Percentiles rank a stretch among this genome's conserved stretches.
Evolutionary conservation across 768 basidiomycete genomes (phyloP).

Genomic region (Tylopilus balloui): DNA sequence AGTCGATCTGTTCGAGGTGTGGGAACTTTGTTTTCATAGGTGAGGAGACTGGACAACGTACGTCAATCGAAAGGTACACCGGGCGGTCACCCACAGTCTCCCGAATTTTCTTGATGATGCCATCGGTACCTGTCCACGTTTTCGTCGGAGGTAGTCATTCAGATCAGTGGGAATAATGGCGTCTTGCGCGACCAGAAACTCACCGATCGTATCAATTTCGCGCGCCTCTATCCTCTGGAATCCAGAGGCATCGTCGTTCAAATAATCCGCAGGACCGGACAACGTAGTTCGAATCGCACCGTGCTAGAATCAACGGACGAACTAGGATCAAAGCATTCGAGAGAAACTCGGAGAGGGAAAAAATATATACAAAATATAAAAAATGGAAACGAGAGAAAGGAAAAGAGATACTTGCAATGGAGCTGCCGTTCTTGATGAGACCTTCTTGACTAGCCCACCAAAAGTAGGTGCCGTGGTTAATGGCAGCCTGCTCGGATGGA

Average conservation of each 20-base stretch:
- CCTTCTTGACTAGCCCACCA: slow-evolving; percentile 86
- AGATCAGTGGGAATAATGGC: neutral
- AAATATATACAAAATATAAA: slow-evolving; percentile 19
- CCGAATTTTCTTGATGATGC: slow-evolving; percentile 77
- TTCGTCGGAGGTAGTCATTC: neutral
- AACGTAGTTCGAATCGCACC: slow-evolving; percentile 85
- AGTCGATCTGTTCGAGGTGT: slow-evolving; percentile 51
- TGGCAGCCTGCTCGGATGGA: slow-evolving; percentile 64
- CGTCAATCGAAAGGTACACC: slow-evolving; percentile 77
- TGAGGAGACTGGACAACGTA: slow-evolving; percentile 28
- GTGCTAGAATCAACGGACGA: slow-evolving; percentile 53
- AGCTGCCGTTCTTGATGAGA: slow-evolving; percentile 68
- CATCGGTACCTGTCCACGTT: slow-evolving; percentile 50
- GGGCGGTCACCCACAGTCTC: slow-evolving; percentile 70
- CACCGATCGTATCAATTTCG: slow-evolving; percentile 79
- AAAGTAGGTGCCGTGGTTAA: slow-evolving; percentile 90
- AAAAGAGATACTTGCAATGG: slow-evolving; percentile 70
- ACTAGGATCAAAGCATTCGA: slow-evolving; percentile 71
- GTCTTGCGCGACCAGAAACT: slow-evolving; percentile 5
- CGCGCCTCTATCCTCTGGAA: slow-evolving; percentile 81
- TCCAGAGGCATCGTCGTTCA: slow-evolving; percentile 71
- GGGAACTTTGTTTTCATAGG: neutral
- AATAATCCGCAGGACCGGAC: slow-evolving; percentile 71
- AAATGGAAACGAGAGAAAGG: slow-evolving; percentile 15
- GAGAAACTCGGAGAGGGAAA: slow-evolving; percentile 1